Conservation (phyloP, 116 monocot genomes). For the Iris pallida region DNA sequence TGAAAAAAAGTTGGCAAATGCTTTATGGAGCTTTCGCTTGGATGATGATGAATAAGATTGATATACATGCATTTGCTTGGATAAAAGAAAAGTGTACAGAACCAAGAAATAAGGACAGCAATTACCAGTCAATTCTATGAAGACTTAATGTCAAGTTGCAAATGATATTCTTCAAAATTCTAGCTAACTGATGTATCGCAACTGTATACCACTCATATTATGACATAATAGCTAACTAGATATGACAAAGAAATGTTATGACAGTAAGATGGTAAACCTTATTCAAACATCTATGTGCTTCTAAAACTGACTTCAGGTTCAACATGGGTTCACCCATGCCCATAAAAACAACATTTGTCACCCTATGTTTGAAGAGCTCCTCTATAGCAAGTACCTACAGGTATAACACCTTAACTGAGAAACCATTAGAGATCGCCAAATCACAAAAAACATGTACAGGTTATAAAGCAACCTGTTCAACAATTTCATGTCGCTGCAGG, state of each 20-base stretch:
- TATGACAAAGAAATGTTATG: background rate
- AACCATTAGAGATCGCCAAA: background rate
- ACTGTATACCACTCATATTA: too few relatives aligned
- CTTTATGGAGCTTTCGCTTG: too few relatives aligned
- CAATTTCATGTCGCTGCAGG: slow-evolving; percentile 80
- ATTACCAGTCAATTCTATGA: too few relatives aligned
- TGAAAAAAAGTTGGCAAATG: too few relatives aligned
- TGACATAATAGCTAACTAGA: too few relatives aligned
- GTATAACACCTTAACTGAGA: background rate
- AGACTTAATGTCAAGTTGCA: too few relatives aligned
- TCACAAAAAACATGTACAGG: background rate
- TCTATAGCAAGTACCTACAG: slow-evolving; percentile 86
- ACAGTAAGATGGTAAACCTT: slow-evolving; percentile 44
- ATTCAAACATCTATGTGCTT: slow-evolving; percentile 87
- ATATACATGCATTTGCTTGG: background rate
- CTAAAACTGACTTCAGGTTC: slow-evolving; percentile 84
- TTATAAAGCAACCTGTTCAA: slow-evolving; percentile 67
- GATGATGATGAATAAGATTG: too few relatives aligned
- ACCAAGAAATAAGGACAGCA: background rate
- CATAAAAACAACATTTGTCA: slow-evolving; percentile 98
- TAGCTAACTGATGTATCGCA: too few relatives aligned
- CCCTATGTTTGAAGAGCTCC: slow-evolving; percentile 86
- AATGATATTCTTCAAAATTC: too few relatives aligned
- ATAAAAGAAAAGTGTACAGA: background rate
- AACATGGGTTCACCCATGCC: slow-evolving; percentile 99